Base-by-base conservation (phyloP, 169 alveolate species). In the Eimeria tenella region DNA sequence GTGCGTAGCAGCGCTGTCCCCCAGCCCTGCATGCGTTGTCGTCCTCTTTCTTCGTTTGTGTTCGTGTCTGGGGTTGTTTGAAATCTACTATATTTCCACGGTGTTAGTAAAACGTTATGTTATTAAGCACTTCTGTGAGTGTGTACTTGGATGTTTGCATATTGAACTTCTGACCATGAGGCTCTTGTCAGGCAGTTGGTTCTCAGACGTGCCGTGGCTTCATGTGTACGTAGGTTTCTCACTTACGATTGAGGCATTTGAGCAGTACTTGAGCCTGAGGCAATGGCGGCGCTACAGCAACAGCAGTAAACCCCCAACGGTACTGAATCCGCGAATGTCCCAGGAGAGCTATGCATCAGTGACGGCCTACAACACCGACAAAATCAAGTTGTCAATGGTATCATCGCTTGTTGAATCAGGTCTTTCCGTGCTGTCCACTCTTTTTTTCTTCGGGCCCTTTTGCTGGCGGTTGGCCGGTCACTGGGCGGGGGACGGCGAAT, bases 311-410 rank as follows among this genome's bases (percentile, higher is more conserved):
- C 75, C 92, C 15, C 79, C 56, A 71, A 53, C 60, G 79, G 93
- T 31, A 79, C 65, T 55, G 83, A 82, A 71, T 25, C 73, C 19
- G 13, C n/a, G 71, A 31, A 83, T 83, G 31, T 21, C 94, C 13
- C 75, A 90, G 63, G 96, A 89, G 10, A 82, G 65, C 23, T 90
- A 79, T 65, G 86, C 65, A 31, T 68, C 90, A 65, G 90, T 92
- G 68, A 71, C 52, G 63, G 91, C 68, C 55, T 95, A 95, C 95
- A 93, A 93, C 82, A 52, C 58, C 23, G 96, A 95, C 91, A 93
- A 93, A 93, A 93, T 94, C 25, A 73, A 82, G 23, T 90, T 95
- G 25, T 87, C 94, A 21, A 95, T 95, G 93, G 63, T 90, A 4
- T 31, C 88, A 21, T 62, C 90, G 3, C 75, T 87, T 56, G 60